phyloP scores from a whole-genome alignment of 1,139 yeast genomes.

The Diutina rugosa region DNA sequence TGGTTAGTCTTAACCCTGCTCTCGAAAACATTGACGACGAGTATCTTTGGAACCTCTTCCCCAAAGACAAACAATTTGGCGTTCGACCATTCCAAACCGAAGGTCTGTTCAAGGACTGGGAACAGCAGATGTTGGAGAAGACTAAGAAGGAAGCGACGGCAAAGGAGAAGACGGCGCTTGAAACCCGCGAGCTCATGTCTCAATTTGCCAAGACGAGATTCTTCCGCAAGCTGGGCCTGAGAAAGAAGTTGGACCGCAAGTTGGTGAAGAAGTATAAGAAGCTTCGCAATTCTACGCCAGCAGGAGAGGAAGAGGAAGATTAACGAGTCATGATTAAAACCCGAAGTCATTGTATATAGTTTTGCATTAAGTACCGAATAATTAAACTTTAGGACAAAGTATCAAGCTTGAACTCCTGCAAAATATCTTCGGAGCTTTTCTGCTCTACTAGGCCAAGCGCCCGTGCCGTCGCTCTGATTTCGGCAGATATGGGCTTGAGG shows the following conservation, averaged over 20 bases:
- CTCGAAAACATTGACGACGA: constrained; percentile 26
- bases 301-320: background rate
- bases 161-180: constrained; percentile 7
- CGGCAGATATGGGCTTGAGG: background rate
- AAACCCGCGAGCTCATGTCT: constrained; percentile 8
- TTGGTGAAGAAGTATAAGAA: constrained; percentile 17
- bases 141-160: constrained; percentile 8
- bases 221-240: constrained; percentile 13
- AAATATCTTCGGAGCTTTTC: background rate
- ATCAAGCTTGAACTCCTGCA: background rate
- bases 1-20: constrained; percentile 23
- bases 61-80: constrained; percentile 23
- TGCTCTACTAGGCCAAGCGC: background rate
- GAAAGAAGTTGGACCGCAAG: constrained; percentile 20
- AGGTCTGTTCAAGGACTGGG: constrained; percentile 19
- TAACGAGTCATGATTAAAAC: background rate
- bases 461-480: background rate
- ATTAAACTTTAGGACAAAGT: background rate
- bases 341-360: background rate
- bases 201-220: constrained; percentile 13
- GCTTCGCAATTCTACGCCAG: constrained; percentile 5
- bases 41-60: constrained; percentile 28
- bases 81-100: constrained; percentile 21
- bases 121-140: constrained; percentile 13
- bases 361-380: background rate